Percentiles rank a stretch among this genome's conserved stretches.
phyloP scores from a whole-genome alignment of 2,329 filamentous ascomycete species.

The Akanthomyces uredinophilus region DNA sequence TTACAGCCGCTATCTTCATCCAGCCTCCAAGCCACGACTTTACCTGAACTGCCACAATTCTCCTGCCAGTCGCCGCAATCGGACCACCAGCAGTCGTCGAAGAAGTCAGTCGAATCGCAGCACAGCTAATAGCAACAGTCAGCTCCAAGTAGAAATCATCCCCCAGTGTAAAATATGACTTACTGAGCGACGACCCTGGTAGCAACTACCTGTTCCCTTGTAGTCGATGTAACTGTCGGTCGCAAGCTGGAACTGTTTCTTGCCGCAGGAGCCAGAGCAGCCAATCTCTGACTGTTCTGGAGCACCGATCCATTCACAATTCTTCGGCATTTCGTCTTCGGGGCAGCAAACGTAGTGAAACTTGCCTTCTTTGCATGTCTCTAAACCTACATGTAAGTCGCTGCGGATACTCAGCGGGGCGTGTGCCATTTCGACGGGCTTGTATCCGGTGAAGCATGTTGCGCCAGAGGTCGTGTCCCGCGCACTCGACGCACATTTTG shows the following conservation, averaged over 20 bases:
- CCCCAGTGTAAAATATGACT: background rate
- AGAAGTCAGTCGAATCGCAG: slow-evolving; percentile 20
- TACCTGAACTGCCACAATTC: background rate
- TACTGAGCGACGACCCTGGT: slow-evolving; percentile 9
- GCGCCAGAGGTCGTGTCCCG: background rate
- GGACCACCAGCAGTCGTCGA: slow-evolving; percentile 22
- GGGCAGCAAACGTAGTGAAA: slow-evolving; percentile 27
- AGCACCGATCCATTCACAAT: slow-evolving; percentile 25
- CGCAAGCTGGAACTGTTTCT: slow-evolving; percentile 17
- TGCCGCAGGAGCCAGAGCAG: slow-evolving; percentile 18
- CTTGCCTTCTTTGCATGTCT: slow-evolving; percentile 20
- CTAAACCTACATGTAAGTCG: background rate
- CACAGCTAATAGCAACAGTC: slow-evolving; percentile 14
- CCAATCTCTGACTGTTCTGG: slow-evolving; percentile 20
- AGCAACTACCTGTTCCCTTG: slow-evolving; percentile 16
- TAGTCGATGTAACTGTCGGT: slow-evolving; percentile 14
- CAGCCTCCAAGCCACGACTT: background rate
- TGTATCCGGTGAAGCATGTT: background rate
- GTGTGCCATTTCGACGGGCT: background rate
- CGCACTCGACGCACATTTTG: slow-evolving; percentile 12
- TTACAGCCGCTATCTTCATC: background rate
- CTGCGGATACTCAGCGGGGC: background rate
- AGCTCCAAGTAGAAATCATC: background rate
- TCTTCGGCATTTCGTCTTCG: slow-evolving; percentile 22
- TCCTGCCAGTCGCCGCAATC: slow-evolving; percentile 13